Evolutionary conservation across 805 yeast species (phyloP).

Genomic region (baker's yeast (Saccharomyces cerevisiae)): DNA sequence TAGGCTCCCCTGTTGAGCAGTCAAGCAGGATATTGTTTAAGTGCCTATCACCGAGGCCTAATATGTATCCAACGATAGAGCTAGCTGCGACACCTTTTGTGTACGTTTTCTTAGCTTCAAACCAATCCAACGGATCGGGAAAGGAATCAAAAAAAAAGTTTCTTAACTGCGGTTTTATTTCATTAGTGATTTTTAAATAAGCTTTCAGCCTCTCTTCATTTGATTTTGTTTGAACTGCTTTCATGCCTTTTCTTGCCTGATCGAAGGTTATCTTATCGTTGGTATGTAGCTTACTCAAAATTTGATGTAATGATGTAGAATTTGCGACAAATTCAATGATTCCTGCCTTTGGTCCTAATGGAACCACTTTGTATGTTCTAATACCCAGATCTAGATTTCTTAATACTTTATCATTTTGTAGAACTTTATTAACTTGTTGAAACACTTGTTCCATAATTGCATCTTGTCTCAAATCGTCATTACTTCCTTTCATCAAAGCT

Average conservation of each 20-base stretch:
- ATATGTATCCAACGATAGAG: conserved; percentile 77
- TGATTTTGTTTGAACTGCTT: conserved; percentile 42
- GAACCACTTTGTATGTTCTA: conserved; percentile 82
- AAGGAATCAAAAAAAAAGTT: conserved; percentile 63
- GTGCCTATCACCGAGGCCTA: conserved; percentile 95
- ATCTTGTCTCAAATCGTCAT: conserved; percentile 92
- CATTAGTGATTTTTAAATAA: conserved; percentile 40
- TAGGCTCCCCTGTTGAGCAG: conserved; percentile 74
- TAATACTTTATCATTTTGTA: conserved; percentile 48
- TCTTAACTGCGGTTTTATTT: conserved; percentile 60
- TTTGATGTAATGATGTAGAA: conserved; percentile 62
- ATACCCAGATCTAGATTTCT: conserved; percentile 51
- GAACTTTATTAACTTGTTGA: conserved; percentile 66
- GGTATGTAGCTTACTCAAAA: conserved; percentile 56
- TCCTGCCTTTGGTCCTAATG: conserved; percentile 82
- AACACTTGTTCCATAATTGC: conserved; percentile 97
- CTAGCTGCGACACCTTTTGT: conserved; percentile 74
- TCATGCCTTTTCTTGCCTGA: conserved; percentile 60
- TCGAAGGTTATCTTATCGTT: conserved; percentile 42
- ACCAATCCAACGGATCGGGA: conserved; percentile 67
- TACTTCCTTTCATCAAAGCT: conserved; percentile 70
- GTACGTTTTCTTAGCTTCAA: conserved; percentile 51
- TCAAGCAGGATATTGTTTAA: conserved; percentile 86
- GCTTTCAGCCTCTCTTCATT: conserved; percentile 36
- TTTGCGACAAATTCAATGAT: conserved; percentile 81